Evolutionary conservation across 208 protist genomes (phyloP).

Genomic region (Leishmania lainsoni): DNA sequence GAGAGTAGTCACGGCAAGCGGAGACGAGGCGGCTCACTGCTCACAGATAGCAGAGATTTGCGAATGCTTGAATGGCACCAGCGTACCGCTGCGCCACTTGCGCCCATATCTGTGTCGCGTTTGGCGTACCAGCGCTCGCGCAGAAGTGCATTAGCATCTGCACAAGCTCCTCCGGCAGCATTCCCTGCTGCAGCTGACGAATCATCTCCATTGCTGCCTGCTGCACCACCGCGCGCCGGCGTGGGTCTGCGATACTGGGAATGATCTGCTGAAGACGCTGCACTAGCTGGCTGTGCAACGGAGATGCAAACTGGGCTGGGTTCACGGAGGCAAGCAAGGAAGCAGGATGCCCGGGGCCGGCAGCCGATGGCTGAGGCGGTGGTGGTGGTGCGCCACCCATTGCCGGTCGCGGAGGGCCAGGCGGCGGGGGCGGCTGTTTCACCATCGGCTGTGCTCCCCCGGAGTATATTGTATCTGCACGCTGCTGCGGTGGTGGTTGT

Average conservation of each 20-base stretch:
- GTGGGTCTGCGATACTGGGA: constrained; percentile 41
- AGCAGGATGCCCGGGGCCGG: background rate
- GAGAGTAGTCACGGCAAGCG: background rate
- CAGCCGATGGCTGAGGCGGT: constrained; percentile 9
- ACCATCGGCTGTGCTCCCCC: background rate
- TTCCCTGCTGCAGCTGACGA: constrained; percentile 41
- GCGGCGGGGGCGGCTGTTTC: constrained; percentile 1
- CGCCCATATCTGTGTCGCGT: constrained; percentile 44
- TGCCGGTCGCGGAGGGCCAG: background rate
- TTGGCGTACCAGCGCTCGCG: constrained; percentile 41
- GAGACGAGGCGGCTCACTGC: background rate
- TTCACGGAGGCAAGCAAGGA: constrained; percentile 17
- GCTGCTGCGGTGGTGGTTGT: constrained; percentile 2
- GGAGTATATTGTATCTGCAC: background rate
- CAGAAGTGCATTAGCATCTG: constrained; percentile 52
- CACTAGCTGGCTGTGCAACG: constrained; percentile 33
- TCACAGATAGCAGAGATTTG: constrained; percentile 65
- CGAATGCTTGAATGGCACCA: constrained; percentile 49
- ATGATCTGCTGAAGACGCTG: constrained; percentile 43
- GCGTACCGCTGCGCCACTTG: constrained; percentile 45
- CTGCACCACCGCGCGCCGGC: constrained; percentile 46
- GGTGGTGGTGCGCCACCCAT: constrained; percentile 17
- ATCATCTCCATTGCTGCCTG: constrained; percentile 62
- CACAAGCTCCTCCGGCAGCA: constrained; percentile 52
- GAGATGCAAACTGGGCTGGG: constrained; percentile 9